Conservation (phyloP, 352 stramenopile genomes). For the Aphanomyces astaci region DNA sequence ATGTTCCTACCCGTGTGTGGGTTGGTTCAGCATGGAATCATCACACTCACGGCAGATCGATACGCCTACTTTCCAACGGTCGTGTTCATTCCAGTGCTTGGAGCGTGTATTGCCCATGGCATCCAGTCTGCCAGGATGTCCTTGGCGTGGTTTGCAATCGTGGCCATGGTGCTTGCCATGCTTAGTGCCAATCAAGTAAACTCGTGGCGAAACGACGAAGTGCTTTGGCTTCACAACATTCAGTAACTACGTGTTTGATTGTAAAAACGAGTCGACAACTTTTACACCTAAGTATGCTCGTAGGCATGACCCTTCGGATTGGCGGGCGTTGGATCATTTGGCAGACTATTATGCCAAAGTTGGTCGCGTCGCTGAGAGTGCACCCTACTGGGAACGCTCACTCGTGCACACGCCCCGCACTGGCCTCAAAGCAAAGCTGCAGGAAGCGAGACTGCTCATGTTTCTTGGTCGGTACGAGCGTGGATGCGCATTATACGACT, state of each 20-base stretch:
- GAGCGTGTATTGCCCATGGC: background rate
- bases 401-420: background rate
- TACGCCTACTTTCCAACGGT: slow-evolving; percentile 2
- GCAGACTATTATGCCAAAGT: slow-evolving; percentile 3
- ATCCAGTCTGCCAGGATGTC: background rate
- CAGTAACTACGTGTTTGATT: background rate
- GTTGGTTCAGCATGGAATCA: background rate
- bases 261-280: background rate
- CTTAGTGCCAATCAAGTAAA: background rate
- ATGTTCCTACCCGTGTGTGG: background rate
- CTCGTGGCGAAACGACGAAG: background rate
- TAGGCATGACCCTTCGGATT: background rate
- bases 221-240: background rate
- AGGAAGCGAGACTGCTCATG: background rate
- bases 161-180: background rate
- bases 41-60: slow-evolving; percentile 9
- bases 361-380: background rate
- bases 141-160: background rate
- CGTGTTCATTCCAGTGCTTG: background rate
- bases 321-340: background rate
- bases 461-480: background rate
- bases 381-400: slow-evolving; percentile 1
- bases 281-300: too few relatives aligned
- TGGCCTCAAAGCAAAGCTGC: background rate
- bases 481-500: background rate